Evolutionary conservation across 2,329 filamentous ascomycete species (phyloP).

Genomic region (Clarireedia sp.): DNA sequence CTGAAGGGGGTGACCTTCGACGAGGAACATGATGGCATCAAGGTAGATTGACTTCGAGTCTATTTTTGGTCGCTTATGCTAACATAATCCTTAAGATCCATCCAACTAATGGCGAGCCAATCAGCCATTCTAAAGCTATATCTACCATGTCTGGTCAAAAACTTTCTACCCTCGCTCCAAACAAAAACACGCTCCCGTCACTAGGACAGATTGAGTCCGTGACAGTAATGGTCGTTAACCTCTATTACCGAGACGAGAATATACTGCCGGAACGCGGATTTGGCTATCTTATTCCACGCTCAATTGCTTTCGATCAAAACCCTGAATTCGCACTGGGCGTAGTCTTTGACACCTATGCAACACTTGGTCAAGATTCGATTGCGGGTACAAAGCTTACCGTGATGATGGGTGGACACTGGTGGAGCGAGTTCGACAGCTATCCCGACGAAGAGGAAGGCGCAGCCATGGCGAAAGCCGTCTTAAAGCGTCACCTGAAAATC

Average conservation of each 20-base stretch:
- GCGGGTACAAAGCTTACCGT: conserved; percentile 80
- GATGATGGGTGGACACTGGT: conserved; percentile 92
- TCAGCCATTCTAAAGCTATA: conserved; percentile 49
- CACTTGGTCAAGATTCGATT: conserved; percentile 44
- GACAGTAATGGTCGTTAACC: conserved; percentile 85
- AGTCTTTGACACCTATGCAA: conserved; percentile 66
- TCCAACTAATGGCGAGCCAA: conserved; percentile 16
- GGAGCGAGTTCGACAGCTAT: conserved; percentile 54
- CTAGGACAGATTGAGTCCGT: conserved; percentile 54
- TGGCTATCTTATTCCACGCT: conserved; percentile 83
- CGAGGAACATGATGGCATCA: conserved; percentile 31
- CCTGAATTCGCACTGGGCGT: conserved; percentile 81
- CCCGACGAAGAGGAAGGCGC: conserved; percentile 61
- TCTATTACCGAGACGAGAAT: conserved; percentile 65
- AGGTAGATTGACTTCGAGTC: conserved; percentile 32
- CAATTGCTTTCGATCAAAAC: conserved; percentile 62
- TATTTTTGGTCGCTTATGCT: background rate
- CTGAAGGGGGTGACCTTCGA: conserved; percentile 42
- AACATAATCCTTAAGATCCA: conserved; percentile 25
- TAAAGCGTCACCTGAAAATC: conserved; percentile 70
- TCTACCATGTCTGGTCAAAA: conserved; percentile 44
- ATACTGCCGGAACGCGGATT: conserved; percentile 65
- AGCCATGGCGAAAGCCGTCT: conserved; percentile 58
- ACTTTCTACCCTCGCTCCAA: conserved; percentile 17
- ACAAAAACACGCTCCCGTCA: conserved; percentile 33